Evolutionary conservation across 202 grass and related monocot species (phyloP), one percentile per base, ranked within the genome.

Genomic region (Zizania palustris): DNA sequence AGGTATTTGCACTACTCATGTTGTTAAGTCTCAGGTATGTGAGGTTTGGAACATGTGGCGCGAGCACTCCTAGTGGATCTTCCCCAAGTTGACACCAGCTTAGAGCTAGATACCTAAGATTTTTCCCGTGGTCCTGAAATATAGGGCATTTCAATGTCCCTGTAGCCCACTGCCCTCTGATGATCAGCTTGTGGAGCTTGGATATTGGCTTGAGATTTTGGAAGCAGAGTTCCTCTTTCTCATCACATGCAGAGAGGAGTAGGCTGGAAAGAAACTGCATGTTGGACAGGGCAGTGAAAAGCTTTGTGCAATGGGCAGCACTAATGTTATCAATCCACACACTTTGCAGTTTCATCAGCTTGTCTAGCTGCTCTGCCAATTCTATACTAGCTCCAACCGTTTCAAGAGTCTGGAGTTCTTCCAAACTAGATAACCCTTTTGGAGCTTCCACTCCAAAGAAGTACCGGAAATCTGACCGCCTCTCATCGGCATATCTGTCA

Each of bases 391-490:
- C 70, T 22, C 83, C 74, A 19, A 87, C 35, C 1, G 74, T 51
- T 39, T 79, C 36, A 11, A 87, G 38, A 53, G 80, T 87, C 72
- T 87, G 85, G 40, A 87, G 40, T 5, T 83, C 73, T 62, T 51
- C 50, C 14, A 87, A 59, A 11, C 83, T 48, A 10, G 67, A 83
- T 9, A 87, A 18, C 60, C 28, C 28, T 13, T 65, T 69, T 11
- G 87, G 87, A 33, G 60, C 16, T 42, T 43, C 36, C 2, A 83
- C 12, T n/a, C 78, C 83, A 4, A 45, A 15, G 10, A 49, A 40
- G 51, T 21, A 48, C 8, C 40, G 28, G 28, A 28, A 28, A 28
- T 28, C 28, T 28, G 28, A 28, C 28, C 2, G 28, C 28, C 28
- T 28, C 28, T 28, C 28, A 28, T 28, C 28, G 28, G 28, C 28